Evolutionary conservation across 2,329 filamentous ascomycete species (phyloP).

Genomic region (Fusarium sp.): DNA sequence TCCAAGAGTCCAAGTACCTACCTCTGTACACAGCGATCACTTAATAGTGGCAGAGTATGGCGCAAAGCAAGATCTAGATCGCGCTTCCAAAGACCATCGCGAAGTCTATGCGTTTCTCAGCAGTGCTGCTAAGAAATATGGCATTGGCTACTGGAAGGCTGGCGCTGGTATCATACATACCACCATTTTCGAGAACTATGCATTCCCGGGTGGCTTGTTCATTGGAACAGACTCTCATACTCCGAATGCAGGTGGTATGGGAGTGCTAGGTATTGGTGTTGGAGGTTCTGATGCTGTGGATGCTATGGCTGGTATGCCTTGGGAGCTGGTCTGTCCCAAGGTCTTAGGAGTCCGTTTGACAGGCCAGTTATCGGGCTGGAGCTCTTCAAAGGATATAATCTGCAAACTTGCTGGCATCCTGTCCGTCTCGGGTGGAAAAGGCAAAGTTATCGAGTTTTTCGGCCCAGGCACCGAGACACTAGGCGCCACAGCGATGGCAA

Average conservation of each 20-base stretch:
- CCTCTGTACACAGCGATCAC: conserved; percentile 59
- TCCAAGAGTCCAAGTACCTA: conserved; percentile 56
- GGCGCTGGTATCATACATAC: conserved; percentile 58
- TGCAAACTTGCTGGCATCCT: conserved; percentile 56
- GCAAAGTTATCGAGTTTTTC: conserved; percentile 56
- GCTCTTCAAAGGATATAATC: conserved; percentile 52
- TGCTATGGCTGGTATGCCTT: conserved; percentile 54
- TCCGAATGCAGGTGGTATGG: conserved; percentile 56
- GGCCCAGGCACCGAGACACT: conserved; percentile 53
- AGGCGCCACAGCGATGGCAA: conserved; percentile 56
- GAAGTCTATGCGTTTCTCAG: conserved; percentile 59
- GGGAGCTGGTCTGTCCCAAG: conserved; percentile 77
- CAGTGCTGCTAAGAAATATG: conserved; percentile 61
- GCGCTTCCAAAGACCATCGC: conserved; percentile 12
- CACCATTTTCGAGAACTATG: conserved; percentile 60
- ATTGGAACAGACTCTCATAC: conserved; percentile 58
- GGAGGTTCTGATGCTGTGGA: conserved; percentile 65
- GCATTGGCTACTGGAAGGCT: conserved; percentile 60
- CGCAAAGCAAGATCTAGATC: conserved; percentile 8
- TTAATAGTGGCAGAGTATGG: conserved; percentile 51
- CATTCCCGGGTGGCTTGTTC: conserved; percentile 54
- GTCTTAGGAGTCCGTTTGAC: conserved; percentile 93
- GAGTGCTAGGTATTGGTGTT: conserved; percentile 59
- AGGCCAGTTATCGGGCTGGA: conserved; percentile 65
- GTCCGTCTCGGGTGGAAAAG: conserved; percentile 55